Conservation (phyloP, 176 grass and related monocot genomes). For the Tuctoria greenei region DNA sequence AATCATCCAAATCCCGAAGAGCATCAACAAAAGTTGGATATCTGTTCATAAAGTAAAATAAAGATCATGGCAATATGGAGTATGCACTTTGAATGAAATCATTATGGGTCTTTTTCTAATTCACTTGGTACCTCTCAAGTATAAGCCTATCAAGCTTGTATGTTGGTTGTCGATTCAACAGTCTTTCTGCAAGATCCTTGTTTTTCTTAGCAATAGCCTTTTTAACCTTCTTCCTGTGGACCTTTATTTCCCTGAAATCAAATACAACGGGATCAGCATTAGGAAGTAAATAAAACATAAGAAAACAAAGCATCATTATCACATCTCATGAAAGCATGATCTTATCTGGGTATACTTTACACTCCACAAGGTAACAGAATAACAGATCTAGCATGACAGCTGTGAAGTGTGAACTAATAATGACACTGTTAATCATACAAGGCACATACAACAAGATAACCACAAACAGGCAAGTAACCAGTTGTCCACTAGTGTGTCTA, state of each 20-base stretch:
- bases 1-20: slow-evolving; percentile 91
- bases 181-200: slow-evolving; percentile 76
- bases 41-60: slow-evolving; percentile 37
- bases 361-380: not conserved
- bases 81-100: too few species aligned
- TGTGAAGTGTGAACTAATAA: not conserved
- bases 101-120: slow-evolving; percentile 25
- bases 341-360: not conserved
- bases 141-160: slow-evolving; percentile 96
- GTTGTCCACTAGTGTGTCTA: not conserved
- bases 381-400: too few species aligned
- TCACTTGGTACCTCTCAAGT: slow-evolving; percentile 63
- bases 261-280: slow-evolving; percentile 5
- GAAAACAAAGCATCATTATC: not conserved
- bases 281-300: not conserved
- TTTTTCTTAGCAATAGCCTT: slow-evolving; percentile 90
- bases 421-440: not conserved
- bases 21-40: slow-evolving; percentile 97
- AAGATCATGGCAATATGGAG: not conserved
- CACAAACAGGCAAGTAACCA: not conserved
- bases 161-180: slow-evolving; percentile 65
- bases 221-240: slow-evolving; percentile 72
- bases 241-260: slow-evolving; percentile 63
- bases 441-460: not conserved
- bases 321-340: not conserved